Percentiles rank a stretch among this genome's conserved stretches.
Conservation (phyloP, 2,329 filamentous ascomycete species). For the Trichoderma asperellum region DNA sequence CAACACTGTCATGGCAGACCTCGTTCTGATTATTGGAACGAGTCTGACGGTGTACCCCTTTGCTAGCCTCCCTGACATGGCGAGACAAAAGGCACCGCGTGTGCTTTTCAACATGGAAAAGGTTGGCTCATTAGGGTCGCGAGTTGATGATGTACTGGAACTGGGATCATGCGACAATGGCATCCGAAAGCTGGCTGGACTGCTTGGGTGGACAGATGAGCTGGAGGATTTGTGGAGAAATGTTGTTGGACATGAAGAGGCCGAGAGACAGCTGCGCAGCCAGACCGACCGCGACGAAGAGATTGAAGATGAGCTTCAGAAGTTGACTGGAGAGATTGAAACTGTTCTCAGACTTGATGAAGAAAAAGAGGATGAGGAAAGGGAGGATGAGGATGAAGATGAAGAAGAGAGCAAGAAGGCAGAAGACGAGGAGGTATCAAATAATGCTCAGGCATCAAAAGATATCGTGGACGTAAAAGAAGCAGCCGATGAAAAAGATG, state of each 20-base stretch:
- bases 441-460: not conserved
- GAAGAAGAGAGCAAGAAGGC: not conserved
- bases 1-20: conserved; percentile 66
- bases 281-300: conserved; percentile 40
- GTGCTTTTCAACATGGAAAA: conserved; percentile 85
- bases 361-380: conserved; percentile 6
- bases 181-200: conserved; percentile 75
- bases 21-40: conserved; percentile 86
- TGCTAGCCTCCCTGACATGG: conserved; percentile 73
- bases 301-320: conserved; percentile 51
- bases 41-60: conserved; percentile 89
- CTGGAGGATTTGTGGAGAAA: conserved; percentile 75
- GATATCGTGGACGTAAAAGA: not conserved
- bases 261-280: conserved; percentile 50
- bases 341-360: conserved; percentile 41
- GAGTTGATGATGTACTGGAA: conserved; percentile 81
- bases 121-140: conserved; percentile 76
- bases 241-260: conserved; percentile 65
- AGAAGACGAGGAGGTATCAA: not conserved
- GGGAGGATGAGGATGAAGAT: not conserved
- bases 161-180: conserved; percentile 84
- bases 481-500: not conserved
- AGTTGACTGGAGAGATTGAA: conserved; percentile 44
- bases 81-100: conserved; percentile 66
- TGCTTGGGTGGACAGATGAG: conserved; percentile 84